Evolutionary conservation across 2,329 filamentous ascomycete genomes (phyloP).

Genomic region (Penicillium sp.): DNA sequence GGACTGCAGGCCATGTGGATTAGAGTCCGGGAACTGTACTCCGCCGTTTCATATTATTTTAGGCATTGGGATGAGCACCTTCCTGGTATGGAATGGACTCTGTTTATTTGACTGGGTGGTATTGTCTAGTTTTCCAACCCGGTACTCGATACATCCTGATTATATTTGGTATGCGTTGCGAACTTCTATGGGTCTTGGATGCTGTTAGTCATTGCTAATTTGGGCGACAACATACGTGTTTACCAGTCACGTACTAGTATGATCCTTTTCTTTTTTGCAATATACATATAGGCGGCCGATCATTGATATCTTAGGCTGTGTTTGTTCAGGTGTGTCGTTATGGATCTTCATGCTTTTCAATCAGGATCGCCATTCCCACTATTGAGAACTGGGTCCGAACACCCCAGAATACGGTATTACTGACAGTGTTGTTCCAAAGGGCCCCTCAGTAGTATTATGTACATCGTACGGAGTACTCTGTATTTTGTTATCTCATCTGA

Average conservation of each 20-base stretch:
- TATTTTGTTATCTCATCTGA: neutral
- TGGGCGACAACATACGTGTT: too few species aligned
- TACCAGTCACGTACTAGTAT: too few species aligned
- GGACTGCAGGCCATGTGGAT: conserved; percentile 12
- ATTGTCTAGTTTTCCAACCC: neutral
- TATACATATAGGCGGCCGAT: neutral
- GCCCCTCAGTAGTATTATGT: neutral
- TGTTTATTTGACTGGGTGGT: conserved; percentile 10
- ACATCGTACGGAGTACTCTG: too few species aligned
- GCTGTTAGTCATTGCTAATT: neutral
- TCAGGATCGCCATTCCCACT: neutral
- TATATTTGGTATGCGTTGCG: neutral
- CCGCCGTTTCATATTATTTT: conserved; percentile 20
- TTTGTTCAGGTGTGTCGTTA: neutral
- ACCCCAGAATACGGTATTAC: neutral
- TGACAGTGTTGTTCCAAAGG: neutral
- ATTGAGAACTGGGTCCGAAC: neutral
- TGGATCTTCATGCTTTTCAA: neutral
- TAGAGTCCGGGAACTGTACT: conserved; percentile 16
- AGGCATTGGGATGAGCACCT: conserved; percentile 13
- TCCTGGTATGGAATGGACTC: conserved; percentile 19
- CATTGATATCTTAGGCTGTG: neutral
- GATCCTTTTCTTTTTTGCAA: too few species aligned
- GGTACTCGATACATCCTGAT: too few species aligned
- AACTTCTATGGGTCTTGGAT: neutral